phyloP scores from a whole-genome alignment of 495 filamentous ascomycete genomes.

The Penicillium soppii region DNA sequence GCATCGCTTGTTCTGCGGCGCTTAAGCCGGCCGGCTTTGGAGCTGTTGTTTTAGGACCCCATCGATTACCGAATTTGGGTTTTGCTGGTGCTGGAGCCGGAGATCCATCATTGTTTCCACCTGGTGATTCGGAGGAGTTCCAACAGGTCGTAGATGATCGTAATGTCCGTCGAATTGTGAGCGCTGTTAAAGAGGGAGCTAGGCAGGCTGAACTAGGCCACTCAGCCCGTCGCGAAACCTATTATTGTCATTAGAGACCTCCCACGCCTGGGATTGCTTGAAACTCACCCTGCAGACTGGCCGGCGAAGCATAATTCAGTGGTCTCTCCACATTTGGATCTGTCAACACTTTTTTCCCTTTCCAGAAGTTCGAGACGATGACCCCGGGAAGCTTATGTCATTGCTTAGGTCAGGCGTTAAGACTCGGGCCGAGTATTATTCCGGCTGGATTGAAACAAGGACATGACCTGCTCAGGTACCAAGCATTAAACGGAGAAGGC shows the following conservation, averaged over 20 bases:
- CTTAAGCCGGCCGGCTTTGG: conserved; percentile 28
- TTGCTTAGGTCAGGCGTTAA: neutral
- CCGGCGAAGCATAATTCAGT: conserved; percentile 35
- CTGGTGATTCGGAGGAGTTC: conserved; percentile 22
- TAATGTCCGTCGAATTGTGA: conserved; percentile 28
- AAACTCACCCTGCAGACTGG: conserved; percentile 35
- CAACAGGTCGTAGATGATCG: conserved; percentile 24
- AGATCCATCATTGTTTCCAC: conserved; percentile 9
- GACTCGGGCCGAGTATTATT: no score
- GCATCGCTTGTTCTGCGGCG: conserved; percentile 35
- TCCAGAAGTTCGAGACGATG: conserved; percentile 17
- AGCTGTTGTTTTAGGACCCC: conserved; percentile 22
- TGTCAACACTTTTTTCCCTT: conserved; percentile 24
- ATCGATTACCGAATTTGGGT: conserved; percentile 27
- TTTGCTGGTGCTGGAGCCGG: conserved; percentile 1
- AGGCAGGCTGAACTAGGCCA: conserved; percentile 25
- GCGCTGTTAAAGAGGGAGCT: conserved; percentile 18
- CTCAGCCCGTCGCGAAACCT: conserved; percentile 31
- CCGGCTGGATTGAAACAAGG: no score
- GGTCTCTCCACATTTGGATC: conserved; percentile 7
- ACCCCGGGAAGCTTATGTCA: conserved; percentile 1
- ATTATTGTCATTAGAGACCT: neutral
- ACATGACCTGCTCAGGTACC: no score
- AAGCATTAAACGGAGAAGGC: no score
- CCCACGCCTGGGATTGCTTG: neutral